Evolutionary conservation across 2,329 filamentous ascomycete genomes (phyloP).

Genomic region (Ploettnerulaceae sp.): DNA sequence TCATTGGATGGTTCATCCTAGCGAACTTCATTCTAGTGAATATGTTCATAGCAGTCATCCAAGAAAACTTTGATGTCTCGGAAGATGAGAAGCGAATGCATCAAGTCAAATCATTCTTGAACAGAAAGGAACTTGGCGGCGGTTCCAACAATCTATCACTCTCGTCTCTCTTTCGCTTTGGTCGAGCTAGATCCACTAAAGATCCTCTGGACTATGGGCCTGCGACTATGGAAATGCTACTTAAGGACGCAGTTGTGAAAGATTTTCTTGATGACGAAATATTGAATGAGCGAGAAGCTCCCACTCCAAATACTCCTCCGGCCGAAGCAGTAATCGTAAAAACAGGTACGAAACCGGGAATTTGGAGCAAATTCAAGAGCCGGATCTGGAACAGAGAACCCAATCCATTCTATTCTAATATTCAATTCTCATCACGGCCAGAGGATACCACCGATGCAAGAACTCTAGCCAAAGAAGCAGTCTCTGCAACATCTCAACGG

Average conservation of each 20-base stretch:
- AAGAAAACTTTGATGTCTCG: conserved; percentile 98
- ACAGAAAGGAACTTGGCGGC: conserved; percentile 77
- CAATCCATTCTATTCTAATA: conserved; percentile 90
- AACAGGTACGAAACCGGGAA: conserved; percentile 51
- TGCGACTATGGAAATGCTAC: conserved; percentile 89
- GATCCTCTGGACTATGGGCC: conserved; percentile 91
- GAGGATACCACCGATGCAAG: conserved; percentile 80
- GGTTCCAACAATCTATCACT: conserved; percentile 71
- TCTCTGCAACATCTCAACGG: conserved; percentile 74
- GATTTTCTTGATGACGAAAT: conserved; percentile 84
- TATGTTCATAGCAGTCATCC: conserved; percentile 99
- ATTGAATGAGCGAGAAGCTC: conserved; percentile 37
- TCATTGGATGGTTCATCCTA: conserved; percentile 94
- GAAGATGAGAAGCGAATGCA: conserved; percentile 97
- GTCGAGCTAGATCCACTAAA: conserved; percentile 54
- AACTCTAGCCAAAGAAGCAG: conserved; percentile 84
- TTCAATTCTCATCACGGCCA: conserved; percentile 58
- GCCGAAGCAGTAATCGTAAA: conserved; percentile 12
- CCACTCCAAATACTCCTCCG: conserved; percentile 22
- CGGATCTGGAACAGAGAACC: conserved; percentile 64
- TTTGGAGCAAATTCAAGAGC: conserved; percentile 57
- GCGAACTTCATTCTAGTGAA: conserved; percentile 95
- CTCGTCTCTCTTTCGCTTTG: conserved; percentile 62
- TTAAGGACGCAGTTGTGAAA: conserved; percentile 91
- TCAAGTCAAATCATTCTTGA: conserved; percentile 91